These are phyloP conservation scores for Clonostachys sp. DNA, from an alignment of 2,329 filamentous ascomycete species.

Conservation along the genomic window DNA sequence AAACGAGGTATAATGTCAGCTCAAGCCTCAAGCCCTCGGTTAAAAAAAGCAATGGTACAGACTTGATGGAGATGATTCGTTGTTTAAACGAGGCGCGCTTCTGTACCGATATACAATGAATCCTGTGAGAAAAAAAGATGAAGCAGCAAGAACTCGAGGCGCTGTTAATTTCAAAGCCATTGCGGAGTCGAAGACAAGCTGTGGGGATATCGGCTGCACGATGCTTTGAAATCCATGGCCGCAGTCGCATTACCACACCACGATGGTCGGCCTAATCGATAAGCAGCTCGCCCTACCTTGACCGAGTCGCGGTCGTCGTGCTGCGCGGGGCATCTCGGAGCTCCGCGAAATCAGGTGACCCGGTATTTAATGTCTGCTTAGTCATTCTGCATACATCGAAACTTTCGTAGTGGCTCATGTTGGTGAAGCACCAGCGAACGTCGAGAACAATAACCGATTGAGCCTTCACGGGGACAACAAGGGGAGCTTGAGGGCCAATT, in stretches of 20 bases:
- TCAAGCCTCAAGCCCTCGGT: background rate
- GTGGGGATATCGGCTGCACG: no score
- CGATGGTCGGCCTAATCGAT: background rate
- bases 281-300: background rate
- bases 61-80: no score
- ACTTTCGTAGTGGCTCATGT: background rate
- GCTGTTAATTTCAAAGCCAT: conserved; percentile 19
- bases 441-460: no score
- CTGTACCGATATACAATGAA: conserved; percentile 19
- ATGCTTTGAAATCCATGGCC: conserved; percentile 1
- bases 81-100: background rate
- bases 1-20: background rate
- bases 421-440: no score
- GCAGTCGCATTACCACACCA: background rate
- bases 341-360: conserved; percentile 2
- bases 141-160: conserved; percentile 17
- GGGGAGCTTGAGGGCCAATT: background rate
- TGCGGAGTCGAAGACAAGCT: conserved; percentile 1
- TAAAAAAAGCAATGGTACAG: no score
- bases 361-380: background rate
- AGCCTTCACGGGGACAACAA: background rate
- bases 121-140: conserved; percentile 16
- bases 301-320: background rate
- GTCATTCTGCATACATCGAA: background rate
- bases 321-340: background rate